A percentile compares a stretch with the other conserved stretches of the same genome.
These are phyloP conservation scores for Sugiyamaella marilandica DNA, from an alignment of 805 yeast genomes.

Conservation along the genomic window DNA sequence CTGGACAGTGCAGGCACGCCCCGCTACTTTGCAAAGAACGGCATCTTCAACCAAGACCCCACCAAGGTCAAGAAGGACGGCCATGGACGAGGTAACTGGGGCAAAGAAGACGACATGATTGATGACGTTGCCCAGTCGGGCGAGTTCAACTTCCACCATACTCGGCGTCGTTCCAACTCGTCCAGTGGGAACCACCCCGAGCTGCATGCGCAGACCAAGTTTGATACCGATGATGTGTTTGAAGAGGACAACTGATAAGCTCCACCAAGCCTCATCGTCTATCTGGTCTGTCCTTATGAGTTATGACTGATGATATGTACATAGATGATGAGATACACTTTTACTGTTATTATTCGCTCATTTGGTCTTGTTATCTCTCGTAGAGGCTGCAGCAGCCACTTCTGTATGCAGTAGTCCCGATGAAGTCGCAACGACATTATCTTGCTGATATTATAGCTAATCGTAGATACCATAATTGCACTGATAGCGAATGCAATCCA, in stretches of 20 bases:
- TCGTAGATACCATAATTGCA: too few relatives aligned
- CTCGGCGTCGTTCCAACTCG: constrained; percentile 36
- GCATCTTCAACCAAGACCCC: constrained; percentile 64
- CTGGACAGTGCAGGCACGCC: constrained; percentile 31
- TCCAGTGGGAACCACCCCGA: constrained; percentile 19
- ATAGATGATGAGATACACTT: constrained; percentile 3
- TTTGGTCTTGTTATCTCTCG: neutral
- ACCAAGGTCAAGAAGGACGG: constrained; percentile 77
- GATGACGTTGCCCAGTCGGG: constrained; percentile 58
- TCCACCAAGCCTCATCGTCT: neutral
- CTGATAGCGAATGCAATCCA: too few relatives aligned
- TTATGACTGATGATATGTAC: constrained; percentile 3
- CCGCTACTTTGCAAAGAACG: constrained; percentile 75
- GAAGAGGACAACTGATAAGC: constrained; percentile 18
- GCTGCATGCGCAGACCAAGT: constrained; percentile 16
- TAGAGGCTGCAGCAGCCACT: too few relatives aligned
- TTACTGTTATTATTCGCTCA: neutral
- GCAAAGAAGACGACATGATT: constrained; percentile 71
- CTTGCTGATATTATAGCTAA: too few relatives aligned
- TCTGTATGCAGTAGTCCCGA: too few relatives aligned
- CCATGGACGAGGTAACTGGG: constrained; percentile 87
- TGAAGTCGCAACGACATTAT: too few relatives aligned
- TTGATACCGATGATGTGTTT: constrained; percentile 23
- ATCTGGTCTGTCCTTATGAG: constrained; percentile 1
- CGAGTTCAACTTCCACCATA: constrained; percentile 39